Base-by-base conservation (phyloP, 2,329 filamentous ascomycete species). In the Xylogone sp. region DNA sequence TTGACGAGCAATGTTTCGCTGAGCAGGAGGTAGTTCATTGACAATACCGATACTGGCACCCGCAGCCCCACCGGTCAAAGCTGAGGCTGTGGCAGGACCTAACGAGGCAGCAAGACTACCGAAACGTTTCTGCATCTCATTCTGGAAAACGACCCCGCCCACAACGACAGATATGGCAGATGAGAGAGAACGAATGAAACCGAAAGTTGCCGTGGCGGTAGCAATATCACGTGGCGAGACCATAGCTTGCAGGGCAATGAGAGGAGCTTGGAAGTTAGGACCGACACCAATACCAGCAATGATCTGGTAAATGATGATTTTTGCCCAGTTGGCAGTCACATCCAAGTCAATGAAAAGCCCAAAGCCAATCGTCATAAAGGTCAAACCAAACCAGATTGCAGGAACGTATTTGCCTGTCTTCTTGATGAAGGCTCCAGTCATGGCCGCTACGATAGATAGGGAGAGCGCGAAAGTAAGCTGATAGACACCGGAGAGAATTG, bases 401-500 rank as follows among this genome's bases (percentile, higher is more conserved):
- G 76, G 69, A 27, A 79, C 78, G 68, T 88, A 89, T 55, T 79
- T 77, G 27, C 87, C 87, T 0, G 84, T 88, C 65, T 82, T 79
- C 61, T 78, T 77, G 59, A 83, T 83, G 52, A 75, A 71, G 16
- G 83, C 59, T 24, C 83, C 83, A 0, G 78, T 79, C 2, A 63
- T 61, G 6, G 79, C 78, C 0, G 87, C 88, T 27, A 78, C 65
- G 55, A 88, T 57, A 0, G 87, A 88, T 3, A 90, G 71, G 2
- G 83, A 76, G 29, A 93, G 64, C 8, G 87, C 87, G 55, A 81
- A 82, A 0, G 89, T 86, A 13, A 94, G 75, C 16, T 90, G 69
- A 64, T 90, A 92, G 47, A 92, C 85, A 44, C 90, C 90, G 1
- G 86, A 89, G 20, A 89, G 72, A 24, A 94, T 78, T 0, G 89